Evolutionary conservation across 2,329 filamentous ascomycete genomes (phyloP), one percentile per base, ranked within the genome.

Genomic region (Xylaria hypoxylon): DNA sequence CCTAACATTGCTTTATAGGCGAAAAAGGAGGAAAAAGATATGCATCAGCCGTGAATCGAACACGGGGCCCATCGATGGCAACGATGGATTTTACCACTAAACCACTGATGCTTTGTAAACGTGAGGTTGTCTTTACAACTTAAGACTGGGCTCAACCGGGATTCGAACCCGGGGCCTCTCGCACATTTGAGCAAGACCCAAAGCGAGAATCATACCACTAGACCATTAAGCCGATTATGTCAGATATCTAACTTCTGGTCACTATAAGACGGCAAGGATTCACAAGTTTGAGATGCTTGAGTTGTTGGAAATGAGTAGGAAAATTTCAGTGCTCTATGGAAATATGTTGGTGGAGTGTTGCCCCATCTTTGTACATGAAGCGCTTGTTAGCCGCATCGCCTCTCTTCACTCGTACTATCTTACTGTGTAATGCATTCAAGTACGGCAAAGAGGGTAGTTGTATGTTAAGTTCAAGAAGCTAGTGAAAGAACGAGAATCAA

Each of bases 1-100:
- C n/a, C n/a, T n/a, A n/a, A n/a, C n/a, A n/a, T n/a, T n/a, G n/a
- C n/a, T n/a, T n/a, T n/a, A n/a, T n/a, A 38, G 3, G 13, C 19
- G 13, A 24, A 47, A 35, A 15, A 7, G 26, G n/a, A n/a, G n/a
- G n/a, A 24, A 13, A 33, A 53, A n/a, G 24, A 8, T 6, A 33
- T 79, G 78, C 77, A 78, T 75, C 71, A 78, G 76, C 79, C 79
- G 78, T 71, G 79, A 81, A 80, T 80, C 78, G 79, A 80, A 80
- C 79, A 72, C 78, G 79, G 79, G 79, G 80, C 81, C 79, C 80
- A 81, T 83, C 81, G 80, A 83, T 82, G 81, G 80, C 80, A 83
- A 83, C 80, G 80, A 82, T 81, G 80, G 79, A 83, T 82, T 82
- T 82, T 83, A 83, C 81, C 81, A 82, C 80, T 83, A 82, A 82